Evolutionary conservation across 2,329 filamentous ascomycete genomes (phyloP).

Genomic region (Sphaerulina musiva): DNA sequence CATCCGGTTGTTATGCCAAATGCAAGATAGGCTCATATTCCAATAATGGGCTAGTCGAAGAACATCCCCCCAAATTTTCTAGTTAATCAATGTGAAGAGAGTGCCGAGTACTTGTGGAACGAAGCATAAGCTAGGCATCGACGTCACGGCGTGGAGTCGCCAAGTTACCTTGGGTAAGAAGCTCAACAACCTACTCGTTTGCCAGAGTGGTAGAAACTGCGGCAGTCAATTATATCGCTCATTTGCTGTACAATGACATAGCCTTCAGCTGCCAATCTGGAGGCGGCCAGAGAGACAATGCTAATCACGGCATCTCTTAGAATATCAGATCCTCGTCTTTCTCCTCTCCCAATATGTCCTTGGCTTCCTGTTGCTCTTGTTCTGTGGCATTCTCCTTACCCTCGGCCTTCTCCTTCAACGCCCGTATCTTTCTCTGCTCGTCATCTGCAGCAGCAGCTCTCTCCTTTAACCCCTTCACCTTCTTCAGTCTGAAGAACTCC

Average conservation of each 20-base stretch:
- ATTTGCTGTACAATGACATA: not conserved
- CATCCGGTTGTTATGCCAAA: no score
- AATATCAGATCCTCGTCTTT: slow-evolving; percentile 31
- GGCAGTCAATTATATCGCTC: not conserved
- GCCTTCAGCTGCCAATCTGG: not conserved
- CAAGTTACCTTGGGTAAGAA: no score
- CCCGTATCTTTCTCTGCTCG: slow-evolving; percentile 27
- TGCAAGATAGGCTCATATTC: no score
- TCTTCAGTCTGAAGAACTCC: slow-evolving; percentile 96
- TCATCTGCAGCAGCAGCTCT: slow-evolving; percentile 41
- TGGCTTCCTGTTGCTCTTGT: slow-evolving; percentile 16
- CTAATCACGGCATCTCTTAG: slow-evolving; percentile 3
- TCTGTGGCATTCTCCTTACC: slow-evolving; percentile 29
- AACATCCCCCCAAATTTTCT: not conserved
- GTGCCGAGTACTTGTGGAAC: not conserved
- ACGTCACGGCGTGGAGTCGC: not conserved
- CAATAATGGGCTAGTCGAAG: no score
- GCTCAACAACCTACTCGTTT: not conserved
- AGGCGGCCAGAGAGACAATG: not conserved
- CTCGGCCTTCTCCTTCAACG: slow-evolving; percentile 10
- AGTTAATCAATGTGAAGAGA: not conserved
- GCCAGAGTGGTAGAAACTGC: not conserved
- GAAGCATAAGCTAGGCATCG: not conserved
- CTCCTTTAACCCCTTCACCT: slow-evolving; percentile 69
- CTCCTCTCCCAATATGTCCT: slow-evolving; percentile 34